These are phyloP conservation scores for Malassezia psittaci DNA, from an alignment of 1,284 basidiomycete species.

Conservation along the genomic window DNA sequence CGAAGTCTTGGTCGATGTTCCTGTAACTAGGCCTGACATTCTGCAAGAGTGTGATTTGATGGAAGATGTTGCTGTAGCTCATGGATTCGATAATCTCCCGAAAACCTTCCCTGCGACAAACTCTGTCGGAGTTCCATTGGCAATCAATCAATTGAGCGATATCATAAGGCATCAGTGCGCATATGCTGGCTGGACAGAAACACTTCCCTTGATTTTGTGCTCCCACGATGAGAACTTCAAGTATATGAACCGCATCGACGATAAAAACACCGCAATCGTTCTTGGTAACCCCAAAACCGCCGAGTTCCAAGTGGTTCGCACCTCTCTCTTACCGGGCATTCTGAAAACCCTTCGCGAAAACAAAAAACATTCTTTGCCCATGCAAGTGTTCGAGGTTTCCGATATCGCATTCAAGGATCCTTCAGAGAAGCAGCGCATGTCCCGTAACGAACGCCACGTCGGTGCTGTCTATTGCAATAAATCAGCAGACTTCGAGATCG, in stretches of 20 bases:
- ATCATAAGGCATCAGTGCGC: conserved; percentile 83
- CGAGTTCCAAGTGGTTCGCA: conserved; percentile 95
- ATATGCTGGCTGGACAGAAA: conserved; percentile 88
- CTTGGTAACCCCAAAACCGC: conserved; percentile 94
- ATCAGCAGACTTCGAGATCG: conserved; percentile 89
- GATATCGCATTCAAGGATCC: conserved; percentile 85
- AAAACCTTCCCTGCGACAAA: conserved; percentile 85
- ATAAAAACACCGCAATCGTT: conserved; percentile 68
- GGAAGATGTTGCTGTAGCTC: conserved; percentile 95
- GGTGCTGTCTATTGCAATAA: conserved; percentile 91
- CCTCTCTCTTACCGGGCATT: conserved; percentile 83
- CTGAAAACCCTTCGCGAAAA: conserved; percentile 97
- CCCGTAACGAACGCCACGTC: conserved; percentile 74
- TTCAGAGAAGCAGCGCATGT: conserved; percentile 61
- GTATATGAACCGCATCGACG: conserved; percentile 76
- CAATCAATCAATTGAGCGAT: conserved; percentile 81
- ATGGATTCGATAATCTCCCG: conserved; percentile 93
- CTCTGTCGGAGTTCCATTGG: conserved; percentile 83
- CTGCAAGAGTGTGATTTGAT: conserved; percentile 96
- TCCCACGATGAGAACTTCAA: conserved; percentile 96
- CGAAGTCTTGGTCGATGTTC: conserved; percentile 66
- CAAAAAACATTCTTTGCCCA: conserved; percentile 78
- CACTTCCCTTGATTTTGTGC: conserved; percentile 89
- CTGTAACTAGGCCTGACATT: conserved; percentile 87
- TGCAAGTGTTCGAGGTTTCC: conserved; percentile 85